A percentile compares a stretch with the other conserved stretches of the same genome.
These are phyloP conservation scores for Kwoniella sp. DNA, from an alignment of 768 basidiomycete species.

Conservation along the genomic window DNA sequence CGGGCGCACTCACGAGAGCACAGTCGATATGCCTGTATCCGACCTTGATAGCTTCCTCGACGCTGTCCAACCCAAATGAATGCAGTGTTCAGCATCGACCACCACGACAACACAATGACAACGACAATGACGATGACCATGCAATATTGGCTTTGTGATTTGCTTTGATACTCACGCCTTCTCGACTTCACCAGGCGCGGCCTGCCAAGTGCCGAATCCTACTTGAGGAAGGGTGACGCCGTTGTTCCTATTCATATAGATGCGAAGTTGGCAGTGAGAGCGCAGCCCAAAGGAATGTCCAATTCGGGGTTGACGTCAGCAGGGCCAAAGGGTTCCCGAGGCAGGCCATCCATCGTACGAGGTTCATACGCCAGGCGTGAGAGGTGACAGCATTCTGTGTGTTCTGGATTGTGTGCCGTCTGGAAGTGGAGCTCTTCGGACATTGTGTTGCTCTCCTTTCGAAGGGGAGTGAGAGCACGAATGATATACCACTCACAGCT, in stretches of 20 bases:
- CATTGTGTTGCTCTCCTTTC: too few species aligned
- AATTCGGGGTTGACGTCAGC: too few species aligned
- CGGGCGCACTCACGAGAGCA: conserved; percentile 28
- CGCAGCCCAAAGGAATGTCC: neutral
- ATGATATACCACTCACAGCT: conserved; percentile 21
- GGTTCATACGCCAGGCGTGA: too few species aligned
- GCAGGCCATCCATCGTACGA: neutral
- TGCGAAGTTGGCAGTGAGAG: neutral
- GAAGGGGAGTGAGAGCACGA: too few species aligned
- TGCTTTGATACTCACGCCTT: conserved; percentile 28
- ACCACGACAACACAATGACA: neutral
- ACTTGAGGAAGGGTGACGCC: conserved; percentile 31
- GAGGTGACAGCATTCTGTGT: too few species aligned
- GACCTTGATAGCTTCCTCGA: conserved; percentile 32
- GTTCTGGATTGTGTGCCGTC: too few species aligned
- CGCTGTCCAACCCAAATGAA: conserved; percentile 16
- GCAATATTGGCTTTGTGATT: neutral
- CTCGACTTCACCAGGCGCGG: conserved; percentile 34
- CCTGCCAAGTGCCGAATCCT: conserved; percentile 39
- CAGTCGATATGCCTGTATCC: conserved; percentile 36
- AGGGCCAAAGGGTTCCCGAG: too few species aligned
- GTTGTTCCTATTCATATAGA: conserved; percentile 30
- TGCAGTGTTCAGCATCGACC: neutral
- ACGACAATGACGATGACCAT: too few species aligned
- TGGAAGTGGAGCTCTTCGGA: too few species aligned